A percentile compares a stretch with the other conserved stretches of the same genome.
phyloP scores from a whole-genome alignment of 1,284 basidiomycete species.

The Rhodofomes roseus region DNA sequence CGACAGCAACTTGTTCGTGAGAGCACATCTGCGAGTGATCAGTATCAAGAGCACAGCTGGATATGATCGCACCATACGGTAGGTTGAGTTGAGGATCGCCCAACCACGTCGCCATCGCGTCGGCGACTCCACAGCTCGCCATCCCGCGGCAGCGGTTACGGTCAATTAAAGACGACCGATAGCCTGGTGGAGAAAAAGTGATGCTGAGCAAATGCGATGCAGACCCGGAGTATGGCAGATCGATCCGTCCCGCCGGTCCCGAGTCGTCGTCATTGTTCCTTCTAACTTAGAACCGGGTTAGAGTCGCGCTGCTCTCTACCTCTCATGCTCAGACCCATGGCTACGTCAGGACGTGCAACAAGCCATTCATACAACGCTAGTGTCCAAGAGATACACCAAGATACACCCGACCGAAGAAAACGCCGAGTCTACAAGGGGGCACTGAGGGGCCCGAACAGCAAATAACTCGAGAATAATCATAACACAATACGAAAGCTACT shows the following conservation, averaged over 20 bases:
- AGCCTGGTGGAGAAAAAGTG: background rate
- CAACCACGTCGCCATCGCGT: background rate
- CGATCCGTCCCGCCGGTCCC: conserved; percentile 2
- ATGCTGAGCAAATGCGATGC: background rate
- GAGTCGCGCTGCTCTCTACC: background rate
- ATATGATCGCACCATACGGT: background rate
- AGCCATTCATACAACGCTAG: background rate
- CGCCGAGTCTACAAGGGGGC: background rate
- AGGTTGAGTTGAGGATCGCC: background rate
- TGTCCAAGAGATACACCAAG: background rate
- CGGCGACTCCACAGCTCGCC: background rate
- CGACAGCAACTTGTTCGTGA: background rate
- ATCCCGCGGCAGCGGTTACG: background rate
- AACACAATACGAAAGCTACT: conserved; percentile 31
- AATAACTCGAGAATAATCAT: conserved; percentile 9
- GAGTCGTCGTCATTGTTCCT: background rate
- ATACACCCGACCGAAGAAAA: background rate
- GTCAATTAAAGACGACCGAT: background rate
- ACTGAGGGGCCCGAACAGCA: background rate
- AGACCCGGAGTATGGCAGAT: background rate
- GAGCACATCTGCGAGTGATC: background rate
- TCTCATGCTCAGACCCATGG: background rate
- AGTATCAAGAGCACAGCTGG: background rate
- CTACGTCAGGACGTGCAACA: background rate
- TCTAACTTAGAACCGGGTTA: background rate